phyloP scores from a whole-genome alignment of 2,329 filamentous ascomycete species.

The Botrytis sinoallii region DNA sequence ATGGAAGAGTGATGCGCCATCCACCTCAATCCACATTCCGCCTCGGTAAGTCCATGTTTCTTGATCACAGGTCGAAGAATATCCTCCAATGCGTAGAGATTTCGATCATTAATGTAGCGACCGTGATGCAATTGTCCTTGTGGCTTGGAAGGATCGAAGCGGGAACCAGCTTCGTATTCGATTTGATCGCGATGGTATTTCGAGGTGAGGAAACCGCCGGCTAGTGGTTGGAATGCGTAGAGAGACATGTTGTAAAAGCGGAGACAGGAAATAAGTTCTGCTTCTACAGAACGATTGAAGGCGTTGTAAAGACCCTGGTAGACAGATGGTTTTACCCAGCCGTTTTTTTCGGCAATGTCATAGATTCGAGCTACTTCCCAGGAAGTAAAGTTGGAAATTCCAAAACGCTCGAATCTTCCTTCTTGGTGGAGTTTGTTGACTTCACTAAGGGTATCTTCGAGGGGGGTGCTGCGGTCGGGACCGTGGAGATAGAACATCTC shows the following conservation, averaged over 20 bases:
- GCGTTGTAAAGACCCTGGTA: slow-evolving; percentile 40
- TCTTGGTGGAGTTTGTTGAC: slow-evolving; percentile 39
- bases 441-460: slow-evolving; percentile 34
- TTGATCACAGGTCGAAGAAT: slow-evolving; percentile 65
- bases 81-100: slow-evolving; percentile 60
- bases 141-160: slow-evolving; percentile 45
- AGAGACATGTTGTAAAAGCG: slow-evolving; percentile 58
- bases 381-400: slow-evolving; percentile 59
- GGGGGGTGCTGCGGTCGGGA: slow-evolving; percentile 33
- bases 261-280: slow-evolving; percentile 56
- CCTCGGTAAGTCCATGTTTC: slow-evolving; percentile 64
- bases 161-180: slow-evolving; percentile 20
- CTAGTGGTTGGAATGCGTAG: slow-evolving; percentile 60
- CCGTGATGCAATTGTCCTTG: slow-evolving; percentile 49
- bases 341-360: slow-evolving; percentile 37
- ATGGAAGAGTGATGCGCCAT: slow-evolving; percentile 65
- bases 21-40: slow-evolving; percentile 75
- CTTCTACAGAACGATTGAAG: slow-evolving; percentile 52
- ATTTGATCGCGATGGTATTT: slow-evolving; percentile 49
- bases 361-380: slow-evolving; percentile 35
- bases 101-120: slow-evolving; percentile 60
- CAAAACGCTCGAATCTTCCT: slow-evolving; percentile 41
- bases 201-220: slow-evolving; percentile 46
- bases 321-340: slow-evolving; percentile 38
- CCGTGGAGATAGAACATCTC: slow-evolving; percentile 35